These are phyloP conservation scores for Thermomucor indicae-seudaticae DNA, from an alignment of 371 early-diverging fungal genomes.

Conservation along the genomic window DNA sequence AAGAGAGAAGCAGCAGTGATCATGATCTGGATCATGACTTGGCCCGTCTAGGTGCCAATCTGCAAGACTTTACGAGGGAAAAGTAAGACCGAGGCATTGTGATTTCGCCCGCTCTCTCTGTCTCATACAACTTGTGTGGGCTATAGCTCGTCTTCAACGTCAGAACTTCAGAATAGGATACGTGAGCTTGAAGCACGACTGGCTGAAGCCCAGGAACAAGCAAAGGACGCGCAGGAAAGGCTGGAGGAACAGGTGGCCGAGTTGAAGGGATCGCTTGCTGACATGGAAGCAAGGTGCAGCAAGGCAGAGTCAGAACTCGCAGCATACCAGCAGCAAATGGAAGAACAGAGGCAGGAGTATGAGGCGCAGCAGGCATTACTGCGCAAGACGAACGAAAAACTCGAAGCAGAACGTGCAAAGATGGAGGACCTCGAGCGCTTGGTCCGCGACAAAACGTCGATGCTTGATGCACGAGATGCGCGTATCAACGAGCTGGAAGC, in stretches of 20 bases:
- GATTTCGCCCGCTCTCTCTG: too few species aligned
- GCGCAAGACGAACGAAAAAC: constrained; percentile 27
- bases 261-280: constrained; percentile 7
- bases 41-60: constrained; percentile 1
- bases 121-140: too few species aligned
- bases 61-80: too few species aligned
- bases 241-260: constrained; percentile 6
- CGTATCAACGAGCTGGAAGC: constrained; percentile 29
- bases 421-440: constrained; percentile 38
- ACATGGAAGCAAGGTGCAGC: constrained; percentile 14
- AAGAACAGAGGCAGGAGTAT: constrained; percentile 42
- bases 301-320: constrained; percentile 19
- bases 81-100: too few species aligned
- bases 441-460: constrained; percentile 29
- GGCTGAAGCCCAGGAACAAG: not conserved
- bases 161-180: not conserved
- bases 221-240: not conserved
- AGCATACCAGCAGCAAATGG: constrained; percentile 39
- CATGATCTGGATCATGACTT: constrained; percentile 1
- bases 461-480: constrained; percentile 34
- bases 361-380: constrained; percentile 36
- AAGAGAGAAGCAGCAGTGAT: not conserved
- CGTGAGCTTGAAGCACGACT: not conserved
- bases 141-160: too few species aligned
- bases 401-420: constrained; percentile 28